Base-by-base conservation (phyloP, 148 eudicot genomes). In the Chenopodium album region DNA sequence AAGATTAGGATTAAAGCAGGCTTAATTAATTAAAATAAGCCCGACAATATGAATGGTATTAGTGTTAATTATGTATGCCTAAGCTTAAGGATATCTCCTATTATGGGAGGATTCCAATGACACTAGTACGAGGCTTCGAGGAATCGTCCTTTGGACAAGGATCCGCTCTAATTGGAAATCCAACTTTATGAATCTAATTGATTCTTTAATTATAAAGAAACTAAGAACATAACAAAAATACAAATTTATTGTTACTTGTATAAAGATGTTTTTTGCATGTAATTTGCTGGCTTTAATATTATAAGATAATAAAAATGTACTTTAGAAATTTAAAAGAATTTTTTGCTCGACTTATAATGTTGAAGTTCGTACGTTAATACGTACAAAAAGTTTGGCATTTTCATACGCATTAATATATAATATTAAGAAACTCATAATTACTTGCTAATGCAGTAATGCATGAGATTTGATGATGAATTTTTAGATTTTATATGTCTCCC, bases 91-190 rank as follows among this genome's bases (percentile, higher is more conserved):
- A 65, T 65, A 7, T 65, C 28, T n/a, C 4, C 29, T 65, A 12
- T 65, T n/a, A 10, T 65, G 29, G 29, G 31, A 65, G 14, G 60
- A 73, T 26, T n/a, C 37, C 64, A 34, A 62, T 62, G 50, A 79
- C 69, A 71, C 16, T 71, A 46, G 62, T 73, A 54, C 77, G 64
- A 41, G 59, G 19, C 64, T 74, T 74, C 72, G 66, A 46, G 78
- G 83, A 74, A 80, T 32, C 71, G 32, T 74, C 83, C 9, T 34
- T 11, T 65, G 46, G 78, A 80, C 83, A 80, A 80, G 82, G 78
- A 73, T 80, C 83, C 83, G 78, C 28, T 48, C 82, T 63, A 73
- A 56, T 73, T 72, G 78, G 83, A 74, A 80, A 62, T 62, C 47
- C 68, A 78, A 47, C 74, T 68, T 32, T n/a, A 23, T 47, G 56